phyloP scores from a whole-genome alignment of 1,284 basidiomycete genomes.

The Phenoliferia sp. region DNA sequence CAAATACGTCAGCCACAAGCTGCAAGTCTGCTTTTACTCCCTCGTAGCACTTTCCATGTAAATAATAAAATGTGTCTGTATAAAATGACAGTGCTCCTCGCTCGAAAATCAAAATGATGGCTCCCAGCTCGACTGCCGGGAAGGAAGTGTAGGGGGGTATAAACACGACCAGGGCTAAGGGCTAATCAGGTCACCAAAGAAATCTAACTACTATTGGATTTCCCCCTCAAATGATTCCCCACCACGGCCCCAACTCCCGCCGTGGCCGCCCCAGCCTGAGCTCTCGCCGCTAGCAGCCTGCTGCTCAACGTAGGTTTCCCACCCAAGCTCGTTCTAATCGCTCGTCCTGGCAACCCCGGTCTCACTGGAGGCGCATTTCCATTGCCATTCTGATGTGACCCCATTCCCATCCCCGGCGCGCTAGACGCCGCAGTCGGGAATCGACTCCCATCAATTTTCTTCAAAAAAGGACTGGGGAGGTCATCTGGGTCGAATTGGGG shows the following conservation, averaged over 20 bases:
- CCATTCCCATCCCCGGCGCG: background rate
- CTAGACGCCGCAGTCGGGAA: background rate
- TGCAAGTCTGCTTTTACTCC: too few species aligned
- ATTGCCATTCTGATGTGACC: background rate
- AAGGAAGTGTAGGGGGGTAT: too few species aligned
- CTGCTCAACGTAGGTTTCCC: constrained; percentile 17
- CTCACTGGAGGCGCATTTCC: background rate
- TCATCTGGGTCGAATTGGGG: constrained; percentile 59
- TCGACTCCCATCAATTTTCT: constrained; percentile 38
- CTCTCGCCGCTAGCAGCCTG: constrained; percentile 18
- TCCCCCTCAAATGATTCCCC: background rate
- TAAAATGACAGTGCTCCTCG: too few species aligned
- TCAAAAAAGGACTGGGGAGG: constrained; percentile 74
- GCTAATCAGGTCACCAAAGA: too few species aligned
- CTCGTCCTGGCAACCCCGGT: background rate
- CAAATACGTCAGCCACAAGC: too few species aligned
- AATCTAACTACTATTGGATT: too few species aligned
- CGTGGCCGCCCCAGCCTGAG: constrained; percentile 9
- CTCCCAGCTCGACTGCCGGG: too few species aligned
- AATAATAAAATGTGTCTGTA: too few species aligned
- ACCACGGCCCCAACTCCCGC: background rate
- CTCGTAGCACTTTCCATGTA: too few species aligned
- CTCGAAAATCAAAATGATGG: too few species aligned
- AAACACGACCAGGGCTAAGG: too few species aligned
- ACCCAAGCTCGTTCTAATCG: background rate